phyloP scores from a whole-genome alignment of 495 filamentous ascomycete genomes.

The Annulohypoxylon stygium region DNA sequence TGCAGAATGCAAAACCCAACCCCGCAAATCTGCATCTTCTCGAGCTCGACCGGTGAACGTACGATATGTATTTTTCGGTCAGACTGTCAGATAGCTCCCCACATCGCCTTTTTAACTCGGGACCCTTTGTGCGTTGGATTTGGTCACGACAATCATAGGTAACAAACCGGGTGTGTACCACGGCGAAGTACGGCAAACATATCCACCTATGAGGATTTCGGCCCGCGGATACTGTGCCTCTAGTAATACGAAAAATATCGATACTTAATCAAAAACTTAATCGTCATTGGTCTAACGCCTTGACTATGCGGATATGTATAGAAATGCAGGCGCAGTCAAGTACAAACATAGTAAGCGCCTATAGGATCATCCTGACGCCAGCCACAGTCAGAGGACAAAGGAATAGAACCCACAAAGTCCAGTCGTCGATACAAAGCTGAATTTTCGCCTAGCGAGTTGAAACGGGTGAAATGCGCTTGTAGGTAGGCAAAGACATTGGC shows the following conservation, averaged over 20 bases:
- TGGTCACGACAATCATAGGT: background rate
- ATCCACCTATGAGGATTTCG: background rate
- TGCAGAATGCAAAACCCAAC: constrained; percentile 16
- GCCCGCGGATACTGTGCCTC: background rate
- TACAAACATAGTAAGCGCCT: constrained; percentile 19
- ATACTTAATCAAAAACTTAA: background rate
- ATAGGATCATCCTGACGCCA: constrained; percentile 16
- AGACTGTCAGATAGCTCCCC: constrained; percentile 13
- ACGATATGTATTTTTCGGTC: background rate
- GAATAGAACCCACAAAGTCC: constrained; percentile 2
- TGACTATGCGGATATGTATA: background rate
- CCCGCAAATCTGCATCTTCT: constrained; percentile 31
- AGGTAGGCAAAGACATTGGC: background rate
- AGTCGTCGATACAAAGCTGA: background rate
- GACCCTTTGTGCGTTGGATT: background rate
- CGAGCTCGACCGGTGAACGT: constrained; percentile 18
- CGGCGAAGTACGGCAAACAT: background rate
- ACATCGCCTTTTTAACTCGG: constrained; percentile 11
- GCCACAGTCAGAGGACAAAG: background rate
- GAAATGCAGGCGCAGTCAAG: constrained; percentile 13
- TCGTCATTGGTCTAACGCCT: constrained; percentile 6
- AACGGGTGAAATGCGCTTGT: background rate
- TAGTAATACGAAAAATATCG: background rate
- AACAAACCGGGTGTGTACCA: background rate
- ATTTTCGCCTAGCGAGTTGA: background rate